Evolutionary conservation across 2,329 filamentous ascomycete genomes (phyloP).

Genomic region (Cytospora leucostoma): DNA sequence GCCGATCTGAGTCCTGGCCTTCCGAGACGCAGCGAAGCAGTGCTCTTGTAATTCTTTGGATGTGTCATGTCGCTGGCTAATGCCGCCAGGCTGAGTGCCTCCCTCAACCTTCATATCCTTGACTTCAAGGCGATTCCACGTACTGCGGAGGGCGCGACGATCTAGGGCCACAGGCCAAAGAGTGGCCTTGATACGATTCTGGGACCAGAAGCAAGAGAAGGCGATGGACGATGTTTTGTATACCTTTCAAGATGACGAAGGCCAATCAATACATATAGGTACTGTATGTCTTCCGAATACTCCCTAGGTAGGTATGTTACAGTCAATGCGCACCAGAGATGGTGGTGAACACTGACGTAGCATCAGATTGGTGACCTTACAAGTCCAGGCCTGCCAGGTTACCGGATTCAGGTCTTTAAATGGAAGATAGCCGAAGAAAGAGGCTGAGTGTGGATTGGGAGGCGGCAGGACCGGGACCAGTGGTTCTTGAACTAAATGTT

Average conservation of each 20-base stretch:
- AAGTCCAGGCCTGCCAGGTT: not conserved
- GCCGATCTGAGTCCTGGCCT: too few species aligned
- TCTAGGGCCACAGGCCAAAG: too few species aligned
- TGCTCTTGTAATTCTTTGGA: not conserved
- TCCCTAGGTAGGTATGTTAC: too few species aligned
- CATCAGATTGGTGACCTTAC: not conserved
- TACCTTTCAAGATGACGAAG: too few species aligned
- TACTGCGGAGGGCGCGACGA: too few species aligned
- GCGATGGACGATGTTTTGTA: too few species aligned
- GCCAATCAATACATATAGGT: too few species aligned
- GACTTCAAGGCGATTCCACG: not conserved
- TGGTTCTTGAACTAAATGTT: not conserved
- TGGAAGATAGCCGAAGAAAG: not conserved
- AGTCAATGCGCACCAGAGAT: too few species aligned
- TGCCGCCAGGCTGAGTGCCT: not conserved
- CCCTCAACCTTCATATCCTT: not conserved
- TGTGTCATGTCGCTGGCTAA: not conserved
- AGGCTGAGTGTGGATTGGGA: not conserved
- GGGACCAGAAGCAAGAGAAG: too few species aligned
- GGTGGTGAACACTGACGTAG: conserved; percentile 9
- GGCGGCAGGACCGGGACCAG: not conserved
- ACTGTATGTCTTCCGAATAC: too few species aligned
- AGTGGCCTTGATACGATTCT: too few species aligned
- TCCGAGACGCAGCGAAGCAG: too few species aligned
- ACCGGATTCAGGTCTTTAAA: not conserved